Evolutionary conservation across 306 rosid genomes (phyloP).

Genomic region (Cotoneaster glaucophyllus): DNA sequence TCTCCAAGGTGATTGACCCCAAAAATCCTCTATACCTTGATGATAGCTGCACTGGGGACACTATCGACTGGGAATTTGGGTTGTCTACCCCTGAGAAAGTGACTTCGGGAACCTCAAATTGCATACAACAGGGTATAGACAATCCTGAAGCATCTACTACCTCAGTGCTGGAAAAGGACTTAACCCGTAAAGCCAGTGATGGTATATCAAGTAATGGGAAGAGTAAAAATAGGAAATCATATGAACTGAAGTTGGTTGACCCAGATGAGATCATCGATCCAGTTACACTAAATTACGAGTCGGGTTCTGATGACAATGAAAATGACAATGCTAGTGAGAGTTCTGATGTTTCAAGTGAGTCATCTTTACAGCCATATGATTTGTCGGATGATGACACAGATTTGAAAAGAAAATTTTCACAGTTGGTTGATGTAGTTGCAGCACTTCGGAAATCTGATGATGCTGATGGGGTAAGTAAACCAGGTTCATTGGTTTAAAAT

Average conservation of each 20-base stretch:
- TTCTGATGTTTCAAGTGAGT: slow-evolving; percentile 65
- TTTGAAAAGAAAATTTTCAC: slow-evolving; percentile 67
- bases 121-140: slow-evolving; percentile 16
- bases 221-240: slow-evolving; percentile 41
- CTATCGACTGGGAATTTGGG: slow-evolving; percentile 80
- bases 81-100: slow-evolving; percentile 42
- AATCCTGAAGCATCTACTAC: slow-evolving; percentile 24
- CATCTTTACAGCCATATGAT: slow-evolving; percentile 87
- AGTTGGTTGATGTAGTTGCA: slow-evolving; percentile 73
- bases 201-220: slow-evolving; percentile 25
- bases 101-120: not conserved
- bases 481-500: slow-evolving; percentile 10
- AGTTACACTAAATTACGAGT: slow-evolving; percentile 52
- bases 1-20: slow-evolving; percentile 90
- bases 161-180: slow-evolving; percentile 26
- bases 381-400: slow-evolving; percentile 82
- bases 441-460: slow-evolving; percentile 87
- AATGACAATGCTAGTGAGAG: slow-evolving; percentile 61
- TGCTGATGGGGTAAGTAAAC: slow-evolving; percentile 82
- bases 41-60: slow-evolving; percentile 61
- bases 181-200: slow-evolving; percentile 23
- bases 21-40: slow-evolving; percentile 88
- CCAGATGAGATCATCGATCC: slow-evolving; percentile 94
- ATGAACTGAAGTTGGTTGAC: slow-evolving; percentile 56
- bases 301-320: slow-evolving; percentile 42